Evolutionary conservation across 2,329 filamentous ascomycete species (phyloP).

Genomic region (Thyridium curvatum): DNA sequence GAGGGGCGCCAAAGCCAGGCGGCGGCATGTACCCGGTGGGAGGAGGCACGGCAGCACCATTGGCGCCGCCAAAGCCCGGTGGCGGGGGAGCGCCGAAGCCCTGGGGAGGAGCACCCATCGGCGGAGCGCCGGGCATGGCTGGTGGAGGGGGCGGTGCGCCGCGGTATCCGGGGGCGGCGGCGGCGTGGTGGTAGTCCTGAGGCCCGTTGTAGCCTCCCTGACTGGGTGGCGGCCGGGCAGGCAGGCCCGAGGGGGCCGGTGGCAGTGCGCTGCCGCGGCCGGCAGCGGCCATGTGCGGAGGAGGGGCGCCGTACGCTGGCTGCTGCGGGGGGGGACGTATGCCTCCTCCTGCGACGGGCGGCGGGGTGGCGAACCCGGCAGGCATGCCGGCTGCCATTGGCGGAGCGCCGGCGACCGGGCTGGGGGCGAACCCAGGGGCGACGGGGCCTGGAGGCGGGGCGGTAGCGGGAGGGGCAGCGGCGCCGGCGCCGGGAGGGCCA

Average conservation of each 20-base stretch:
- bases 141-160: constrained; percentile 21
- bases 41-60: constrained; percentile 22
- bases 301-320: constrained; percentile 12
- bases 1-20: constrained; percentile 24
- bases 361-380: constrained; percentile 25
- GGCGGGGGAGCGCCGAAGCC: constrained; percentile 30
- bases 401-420: constrained; percentile 10
- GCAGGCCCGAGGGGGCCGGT: constrained; percentile 42
- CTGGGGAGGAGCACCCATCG: constrained; percentile 18
- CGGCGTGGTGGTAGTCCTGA: constrained; percentile 37
- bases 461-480: constrained; percentile 11
- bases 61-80: constrained; percentile 30
- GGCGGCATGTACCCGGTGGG: constrained; percentile 39
- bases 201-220: constrained; percentile 39
- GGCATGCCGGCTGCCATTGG: constrained; percentile 22
- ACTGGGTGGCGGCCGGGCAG: constrained; percentile 41
- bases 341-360: not conserved
- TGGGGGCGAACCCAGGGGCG: constrained; percentile 26
- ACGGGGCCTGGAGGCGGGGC: constrained; percentile 2
- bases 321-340: constrained; percentile 19
- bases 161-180: constrained; percentile 25
- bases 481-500: constrained; percentile 13
- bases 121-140: constrained; percentile 5
- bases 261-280: constrained; percentile 31
- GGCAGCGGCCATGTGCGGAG: constrained; percentile 10